Evolutionary conservation across 306 rosid genomes (phyloP), one percentile per base, ranked within the genome.

Genomic region (Vigna unguiculata): DNA sequence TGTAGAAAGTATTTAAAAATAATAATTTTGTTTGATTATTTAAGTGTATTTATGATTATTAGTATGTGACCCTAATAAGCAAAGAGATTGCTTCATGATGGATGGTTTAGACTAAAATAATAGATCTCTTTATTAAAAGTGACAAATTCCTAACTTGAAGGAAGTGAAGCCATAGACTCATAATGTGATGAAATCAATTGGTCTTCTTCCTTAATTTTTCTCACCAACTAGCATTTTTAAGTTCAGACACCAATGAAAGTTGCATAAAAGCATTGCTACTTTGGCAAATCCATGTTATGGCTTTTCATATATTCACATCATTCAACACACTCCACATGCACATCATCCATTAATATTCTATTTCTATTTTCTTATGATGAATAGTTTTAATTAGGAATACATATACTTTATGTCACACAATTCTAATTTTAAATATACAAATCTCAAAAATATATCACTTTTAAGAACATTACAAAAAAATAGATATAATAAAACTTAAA

Each of bases 141-240:
- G 88, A 84, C 86, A 6, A 36, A 0, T 78, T 80, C 91, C 89
- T 83, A 89, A 86, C 84, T 68, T 74, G 47, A 71, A 78, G 52
- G 24, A 60, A 47, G 82, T 71, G 69, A 81, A 60, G 78, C 81
- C 61, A 36, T 41, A 40, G 12, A 65, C 82, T 73, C 82, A 72
- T 82, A 45, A 65, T 69, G 12, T 69, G 0, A 72, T 60, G 54
- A 69, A 63, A 68, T 77, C 62, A 80, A 43, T 67, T 66, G 20
- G 69, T 66, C 63, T 57, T 81, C 81, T 62, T 59, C 74, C 81
- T 70, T 79, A 62, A 79, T 13, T 57, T 72, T 79, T 77, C 32
- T 41, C 51, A 59, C 69, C 84, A 13, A 72, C 62, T 53, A 76
- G 34, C 77, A 78, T 28, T 32, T 72, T 61, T 73, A 25, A 67